A percentile compares a stretch with the other conserved stretches of the same genome.
phyloP scores from a whole-genome alignment of 2,329 filamentous ascomycete species.

The Ophiostoma sp. region DNA sequence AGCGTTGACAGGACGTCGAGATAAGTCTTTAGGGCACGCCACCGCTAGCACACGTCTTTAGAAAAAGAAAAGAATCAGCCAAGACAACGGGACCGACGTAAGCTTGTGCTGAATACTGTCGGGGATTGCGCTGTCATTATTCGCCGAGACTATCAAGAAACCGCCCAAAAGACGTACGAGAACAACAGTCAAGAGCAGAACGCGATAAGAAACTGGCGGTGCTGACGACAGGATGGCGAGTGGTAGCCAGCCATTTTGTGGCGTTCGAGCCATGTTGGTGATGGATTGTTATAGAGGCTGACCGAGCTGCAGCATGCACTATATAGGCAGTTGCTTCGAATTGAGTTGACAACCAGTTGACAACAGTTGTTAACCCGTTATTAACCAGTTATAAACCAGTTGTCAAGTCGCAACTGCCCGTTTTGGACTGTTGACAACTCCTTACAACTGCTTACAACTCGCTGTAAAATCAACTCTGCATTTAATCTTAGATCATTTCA shows the following conservation, averaged over 20 bases:
- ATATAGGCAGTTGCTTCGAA: neutral
- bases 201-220: neutral
- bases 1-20: neutral
- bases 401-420: neutral
- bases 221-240: neutral
- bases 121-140: neutral
- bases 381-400: too few species aligned
- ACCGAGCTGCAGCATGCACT: neutral
- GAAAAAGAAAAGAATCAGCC: conserved; percentile 5
- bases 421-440: neutral
- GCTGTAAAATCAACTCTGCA: neutral
- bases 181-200: neutral
- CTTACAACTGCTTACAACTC: neutral
- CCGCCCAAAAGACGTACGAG: neutral
- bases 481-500: too few species aligned
- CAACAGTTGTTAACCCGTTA: neutral
- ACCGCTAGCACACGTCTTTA: neutral
- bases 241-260: neutral
- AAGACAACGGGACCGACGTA: neutral
- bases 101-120: neutral
- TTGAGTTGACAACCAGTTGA: neutral
- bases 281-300: neutral
- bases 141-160: neutral
- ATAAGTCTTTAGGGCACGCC: neutral
- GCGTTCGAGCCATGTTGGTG: neutral